A percentile compares a stretch with the other conserved stretches of the same genome.
phyloP scores from a whole-genome alignment of 2,329 filamentous ascomycete species.

The Ceratocystis colombiana region DNA sequence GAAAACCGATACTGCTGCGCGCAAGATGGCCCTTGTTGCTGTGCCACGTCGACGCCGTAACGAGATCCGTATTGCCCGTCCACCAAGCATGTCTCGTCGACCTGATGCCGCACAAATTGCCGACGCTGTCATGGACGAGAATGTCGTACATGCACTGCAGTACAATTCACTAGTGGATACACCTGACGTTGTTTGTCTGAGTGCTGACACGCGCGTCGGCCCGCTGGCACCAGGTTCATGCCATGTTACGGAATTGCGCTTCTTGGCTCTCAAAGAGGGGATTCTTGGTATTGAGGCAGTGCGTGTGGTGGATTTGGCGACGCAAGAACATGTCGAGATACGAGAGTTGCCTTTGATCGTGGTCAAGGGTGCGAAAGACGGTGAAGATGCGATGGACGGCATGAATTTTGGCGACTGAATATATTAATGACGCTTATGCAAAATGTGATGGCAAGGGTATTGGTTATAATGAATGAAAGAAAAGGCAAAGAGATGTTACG shows the following conservation, averaged over 20 bases:
- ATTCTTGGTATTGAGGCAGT: constrained; percentile 62
- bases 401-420: neutral
- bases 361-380: constrained; percentile 33
- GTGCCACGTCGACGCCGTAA: constrained; percentile 54
- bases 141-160: constrained; percentile 60
- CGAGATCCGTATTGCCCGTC: constrained; percentile 44
- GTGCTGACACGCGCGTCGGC: constrained; percentile 62
- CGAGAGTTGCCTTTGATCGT: constrained; percentile 62
- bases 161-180: constrained; percentile 52
- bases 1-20: constrained; percentile 35
- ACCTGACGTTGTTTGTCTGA: constrained; percentile 63
- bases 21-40: constrained; percentile 60
- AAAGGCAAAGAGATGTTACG: neutral
- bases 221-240: constrained; percentile 62
- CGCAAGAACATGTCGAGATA: constrained; percentile 68
- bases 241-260: constrained; percentile 62
- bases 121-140: constrained; percentile 61
- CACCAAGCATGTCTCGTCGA: constrained; percentile 41
- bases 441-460: constrained; percentile 10
- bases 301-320: constrained; percentile 60
- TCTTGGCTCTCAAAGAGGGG: constrained; percentile 57
- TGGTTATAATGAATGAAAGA: constrained; percentile 2
- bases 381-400: neutral
- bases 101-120: constrained; percentile 40
- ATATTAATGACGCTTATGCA: constrained; percentile 4